A percentile compares a stretch with the other conserved stretches of the same genome.
phyloP scores from a whole-genome alignment of 371 early-diverging fungal species.

The Mucor indicus region DNA sequence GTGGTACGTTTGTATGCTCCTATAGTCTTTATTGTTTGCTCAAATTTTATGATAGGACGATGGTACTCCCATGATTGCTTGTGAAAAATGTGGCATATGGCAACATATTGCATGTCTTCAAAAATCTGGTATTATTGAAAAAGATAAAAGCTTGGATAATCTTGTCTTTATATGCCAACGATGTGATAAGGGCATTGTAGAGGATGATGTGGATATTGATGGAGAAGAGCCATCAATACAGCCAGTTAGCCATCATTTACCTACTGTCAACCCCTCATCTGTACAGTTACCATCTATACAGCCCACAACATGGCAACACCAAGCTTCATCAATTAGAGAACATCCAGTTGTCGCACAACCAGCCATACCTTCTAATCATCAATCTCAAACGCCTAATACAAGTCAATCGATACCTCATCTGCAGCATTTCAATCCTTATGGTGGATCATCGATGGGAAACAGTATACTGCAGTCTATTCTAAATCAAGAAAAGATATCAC shows the following conservation, averaged over 20 bases:
- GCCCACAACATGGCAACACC: background rate
- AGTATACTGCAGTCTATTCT: too few species aligned
- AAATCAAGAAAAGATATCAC: too few species aligned
- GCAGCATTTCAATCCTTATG: too few species aligned
- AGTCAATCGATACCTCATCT: too few species aligned
- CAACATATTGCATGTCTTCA: constrained; percentile 67
- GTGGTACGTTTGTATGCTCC: constrained; percentile 31
- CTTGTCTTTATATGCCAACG: constrained; percentile 42
- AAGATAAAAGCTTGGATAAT: constrained; percentile 26
- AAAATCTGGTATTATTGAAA: constrained; percentile 39
- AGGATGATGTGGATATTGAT: background rate
- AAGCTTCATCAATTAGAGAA: background rate
- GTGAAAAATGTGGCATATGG: constrained; percentile 68
- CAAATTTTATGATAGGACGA: constrained; percentile 47
- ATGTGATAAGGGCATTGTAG: constrained; percentile 21
- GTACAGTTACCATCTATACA: background rate
- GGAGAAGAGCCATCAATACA: background rate
- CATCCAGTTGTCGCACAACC: background rate
- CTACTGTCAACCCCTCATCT: too few species aligned
- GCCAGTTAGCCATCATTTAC: too few species aligned
- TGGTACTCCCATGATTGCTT: constrained; percentile 74
- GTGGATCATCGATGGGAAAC: too few species aligned
- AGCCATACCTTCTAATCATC: background rate
- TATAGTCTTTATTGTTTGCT: background rate
- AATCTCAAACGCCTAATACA: too few species aligned